Conservation (phyloP, 768 basidiomycete species). For the Suillus lakei region DNA sequence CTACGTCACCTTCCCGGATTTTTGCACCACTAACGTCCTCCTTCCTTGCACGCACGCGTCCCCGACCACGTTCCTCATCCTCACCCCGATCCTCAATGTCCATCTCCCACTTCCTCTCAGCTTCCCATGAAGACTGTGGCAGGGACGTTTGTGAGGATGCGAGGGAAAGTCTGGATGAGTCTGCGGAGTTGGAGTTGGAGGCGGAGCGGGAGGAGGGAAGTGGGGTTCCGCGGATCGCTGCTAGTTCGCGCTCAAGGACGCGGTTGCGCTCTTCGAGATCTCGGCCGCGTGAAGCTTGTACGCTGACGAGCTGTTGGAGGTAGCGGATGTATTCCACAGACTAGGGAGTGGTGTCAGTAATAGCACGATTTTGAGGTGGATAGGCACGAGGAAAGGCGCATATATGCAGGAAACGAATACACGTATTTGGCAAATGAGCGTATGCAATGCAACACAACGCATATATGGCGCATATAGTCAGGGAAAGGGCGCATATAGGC, state of each 20-base stretch:
- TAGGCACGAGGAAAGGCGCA: background rate
- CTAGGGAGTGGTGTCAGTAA: slow-evolving; percentile 23
- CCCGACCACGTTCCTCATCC: slow-evolving; percentile 1
- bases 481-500: slow-evolving; percentile 1
- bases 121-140: background rate
- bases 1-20: background rate
- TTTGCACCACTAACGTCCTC: background rate
- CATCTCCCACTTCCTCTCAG: slow-evolving; percentile 6
- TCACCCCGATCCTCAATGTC: background rate
- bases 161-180: background rate
- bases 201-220: background rate
- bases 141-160: slow-evolving; percentile 2
- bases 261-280: slow-evolving; percentile 79
- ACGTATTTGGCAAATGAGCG: background rate
- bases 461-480: slow-evolving; percentile 1
- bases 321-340: slow-evolving; percentile 66
- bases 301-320: slow-evolving; percentile 83
- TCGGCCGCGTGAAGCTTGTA: slow-evolving; percentile 77
- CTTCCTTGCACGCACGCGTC: background rate
- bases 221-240: slow-evolving; percentile 22
- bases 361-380: slow-evolving; percentile 8
- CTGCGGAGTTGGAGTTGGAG: background rate
- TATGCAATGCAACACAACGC: background rate
- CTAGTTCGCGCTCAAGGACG: slow-evolving; percentile 35
- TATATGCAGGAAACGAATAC: background rate